Base-by-base conservation (phyloP, 495 filamentous ascomycete species). In the Rusavskia elegans region DNA sequence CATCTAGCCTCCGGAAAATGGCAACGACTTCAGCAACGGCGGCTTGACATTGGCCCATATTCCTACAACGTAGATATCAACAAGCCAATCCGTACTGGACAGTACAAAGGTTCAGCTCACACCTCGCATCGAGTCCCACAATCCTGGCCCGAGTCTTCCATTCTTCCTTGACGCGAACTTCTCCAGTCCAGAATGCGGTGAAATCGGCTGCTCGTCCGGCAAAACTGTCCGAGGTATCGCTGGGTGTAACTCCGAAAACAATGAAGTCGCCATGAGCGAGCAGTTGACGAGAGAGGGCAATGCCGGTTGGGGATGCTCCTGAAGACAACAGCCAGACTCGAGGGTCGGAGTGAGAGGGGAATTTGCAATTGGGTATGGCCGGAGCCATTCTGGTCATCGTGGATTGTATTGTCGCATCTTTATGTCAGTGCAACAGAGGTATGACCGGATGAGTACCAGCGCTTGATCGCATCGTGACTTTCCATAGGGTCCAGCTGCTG, bases 241-340 rank as follows among this genome's bases (percentile, higher is more conserved):
- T 71, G 17, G 85, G 79, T 21, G 78, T 77, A 21, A 93, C 70
- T 44, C 88, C 88, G 25, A 85, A 81, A 17, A 88, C 79, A 20
- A 89, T 83, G 61, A 77, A 85, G 64, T 96, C 92, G 41, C 92
- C 87, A 67, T 95, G 87, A 20, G 75, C 78, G 40, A 95, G 81
- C 48, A 87, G 71, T 59, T 85, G 79, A 44, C 83, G 77, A 45
- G 84, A 79, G 56, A 90, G 73, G 37, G 75, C 72, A 45, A 82
- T 77, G 45, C 79, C 81, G 59, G 94, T 76, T n/a, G 89, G 87
- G 48, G 85, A 84, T 56, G 86, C 73, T 19, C 84, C 82, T 45
- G 84, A 82, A 25, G 89, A 94, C 53, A 97, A 73, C 61, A 96
- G 82, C 89, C 92, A 97, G 64, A 87, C 83, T 53, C 79, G 75